Evolutionary conservation across 75 land plant genomes (phyloP).

Genomic region (Pinus albicaulis): DNA sequence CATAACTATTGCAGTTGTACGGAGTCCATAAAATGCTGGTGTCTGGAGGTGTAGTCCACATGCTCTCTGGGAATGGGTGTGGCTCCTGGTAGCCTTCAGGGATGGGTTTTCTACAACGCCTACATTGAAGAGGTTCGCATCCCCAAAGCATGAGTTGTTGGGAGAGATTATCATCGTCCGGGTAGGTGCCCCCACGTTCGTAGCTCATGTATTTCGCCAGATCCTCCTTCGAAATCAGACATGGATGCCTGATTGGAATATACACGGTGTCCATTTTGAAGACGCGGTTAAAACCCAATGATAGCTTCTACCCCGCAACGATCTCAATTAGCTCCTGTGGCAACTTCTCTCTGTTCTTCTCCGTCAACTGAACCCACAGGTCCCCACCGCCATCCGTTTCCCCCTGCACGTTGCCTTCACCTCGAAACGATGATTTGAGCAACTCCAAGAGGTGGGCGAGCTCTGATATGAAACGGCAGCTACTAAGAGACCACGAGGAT

Average conservation of each 20-base stretch:
- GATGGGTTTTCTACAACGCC: conserved; percentile 55
- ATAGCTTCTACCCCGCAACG: conserved; percentile 42
- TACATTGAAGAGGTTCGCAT: conserved; percentile 69
- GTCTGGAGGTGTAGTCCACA: conserved; percentile 64
- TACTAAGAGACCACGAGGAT: no score
- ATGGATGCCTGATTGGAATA: conserved; percentile 41
- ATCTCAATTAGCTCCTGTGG: no score
- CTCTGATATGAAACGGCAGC: no score
- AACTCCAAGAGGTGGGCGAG: no score
- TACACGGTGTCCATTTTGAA: conserved; percentile 28
- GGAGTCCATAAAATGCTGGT: conserved; percentile 60
- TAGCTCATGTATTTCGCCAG: conserved; percentile 44
- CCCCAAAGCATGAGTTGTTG: conserved; percentile 58
- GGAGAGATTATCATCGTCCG: conserved; percentile 47
- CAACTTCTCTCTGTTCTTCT: no score
- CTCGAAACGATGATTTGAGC: no score
- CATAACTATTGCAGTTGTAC: conserved; percentile 77
- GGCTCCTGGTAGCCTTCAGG: conserved; percentile 52
- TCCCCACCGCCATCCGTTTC: no score
- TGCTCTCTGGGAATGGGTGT: conserved; percentile 39
- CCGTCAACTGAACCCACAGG: no score
- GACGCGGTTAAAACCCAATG: conserved; percentile 28
- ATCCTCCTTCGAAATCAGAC: conserved; percentile 24
- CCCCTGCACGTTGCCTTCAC: no score
- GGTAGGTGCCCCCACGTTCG: conserved; percentile 37